Evolutionary conservation across 208 protist species (phyloP).

Genomic region (Strigomonas culicis): DNA sequence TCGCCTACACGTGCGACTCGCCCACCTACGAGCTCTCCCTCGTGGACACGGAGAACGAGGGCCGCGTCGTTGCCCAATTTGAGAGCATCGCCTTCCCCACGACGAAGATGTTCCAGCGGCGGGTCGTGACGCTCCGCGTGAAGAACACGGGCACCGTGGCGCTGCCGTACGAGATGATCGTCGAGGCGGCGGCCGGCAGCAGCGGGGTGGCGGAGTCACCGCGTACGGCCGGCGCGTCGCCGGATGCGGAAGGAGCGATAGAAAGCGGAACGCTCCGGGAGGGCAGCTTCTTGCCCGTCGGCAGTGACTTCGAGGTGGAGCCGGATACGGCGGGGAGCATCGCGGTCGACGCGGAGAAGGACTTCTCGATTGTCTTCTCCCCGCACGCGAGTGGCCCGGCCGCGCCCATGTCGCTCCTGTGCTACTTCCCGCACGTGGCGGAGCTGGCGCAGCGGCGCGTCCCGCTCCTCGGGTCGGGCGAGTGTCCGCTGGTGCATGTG

Average conservation of each 20-base stretch:
- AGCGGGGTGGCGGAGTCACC: neutral
- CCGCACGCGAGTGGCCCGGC: conserved; percentile 58
- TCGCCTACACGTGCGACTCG: conserved; percentile 67
- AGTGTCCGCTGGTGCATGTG: conserved; percentile 96
- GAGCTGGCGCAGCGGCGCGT: conserved; percentile 34
- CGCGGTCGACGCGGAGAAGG: conserved; percentile 26
- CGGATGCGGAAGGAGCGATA: neutral
- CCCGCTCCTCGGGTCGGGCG: conserved; percentile 67
- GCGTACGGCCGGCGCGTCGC: neutral
- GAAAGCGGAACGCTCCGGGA: conserved; percentile 6
- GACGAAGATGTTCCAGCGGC: conserved; percentile 95
- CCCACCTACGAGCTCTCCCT: conserved; percentile 52
- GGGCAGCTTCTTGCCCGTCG: conserved; percentile 1
- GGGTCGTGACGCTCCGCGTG: conserved; percentile 70
- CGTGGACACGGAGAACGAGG: conserved; percentile 26
- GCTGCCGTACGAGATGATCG: conserved; percentile 62
- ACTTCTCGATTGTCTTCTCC: conserved; percentile 84
- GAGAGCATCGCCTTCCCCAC: conserved; percentile 67
- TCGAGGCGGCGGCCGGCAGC: conserved; percentile 5
- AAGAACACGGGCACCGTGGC: conserved; percentile 82
- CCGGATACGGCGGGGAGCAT: conserved; percentile 55
- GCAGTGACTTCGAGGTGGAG: conserved; percentile 61
- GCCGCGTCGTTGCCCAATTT: conserved; percentile 17
- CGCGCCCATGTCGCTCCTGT: conserved; percentile 32
- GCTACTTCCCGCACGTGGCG: conserved; percentile 55